Base-by-base conservation (phyloP, 2,329 filamentous ascomycete genomes). In the Clonostachys byssicola region DNA sequence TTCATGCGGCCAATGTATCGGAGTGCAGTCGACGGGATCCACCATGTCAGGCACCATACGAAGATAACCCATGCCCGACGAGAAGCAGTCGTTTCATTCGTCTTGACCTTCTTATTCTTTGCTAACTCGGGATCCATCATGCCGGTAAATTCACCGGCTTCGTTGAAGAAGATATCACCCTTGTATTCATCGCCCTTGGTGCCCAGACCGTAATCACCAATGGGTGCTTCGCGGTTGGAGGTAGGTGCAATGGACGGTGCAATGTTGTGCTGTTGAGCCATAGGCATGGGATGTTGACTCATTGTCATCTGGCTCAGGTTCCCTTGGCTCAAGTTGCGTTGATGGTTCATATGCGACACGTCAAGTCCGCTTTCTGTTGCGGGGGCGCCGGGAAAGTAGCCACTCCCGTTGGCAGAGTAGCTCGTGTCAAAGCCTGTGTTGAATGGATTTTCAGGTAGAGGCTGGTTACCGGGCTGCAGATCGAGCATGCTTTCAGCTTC, bases 401-500 rank as follows among this genome's bases (percentile, higher is more conserved):
- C 83, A 55, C 78, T 82, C 62, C 74, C 72, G 52, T 75, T 74
- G 64, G 78, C 75, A 9, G 88, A 85, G 59, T 92, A 94, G 44
- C 83, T 82, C 4, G 81, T 84, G 34, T 92, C 89, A 53, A 92
- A 79, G 5, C 63, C 64, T 6, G 58, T 60, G 42, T 55, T 60
- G 43, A 70, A 70, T 1, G 66, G 66, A 50, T 79, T 80, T 41
- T 71, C 77, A 30, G 76, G 75, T 30, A 67, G 59, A 8, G 54
- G 58, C 9, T 61, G 62, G 20, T 62, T 50, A 41, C 66, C 65
- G 2, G 85, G 82, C 66, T 94, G 92, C 57, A 95, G 75, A 60
- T 99, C 94, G 30, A 97, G 83, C 88, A 96, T 95, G 51, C 82
- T 89, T 70, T 99, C 94, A 6, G 92, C 92, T 67, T 97, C 92